A percentile compares a stretch with the other conserved stretches of the same genome.
phyloP scores from a whole-genome alignment of 83 land plant genomes.

The Thuja plicata region DNA sequence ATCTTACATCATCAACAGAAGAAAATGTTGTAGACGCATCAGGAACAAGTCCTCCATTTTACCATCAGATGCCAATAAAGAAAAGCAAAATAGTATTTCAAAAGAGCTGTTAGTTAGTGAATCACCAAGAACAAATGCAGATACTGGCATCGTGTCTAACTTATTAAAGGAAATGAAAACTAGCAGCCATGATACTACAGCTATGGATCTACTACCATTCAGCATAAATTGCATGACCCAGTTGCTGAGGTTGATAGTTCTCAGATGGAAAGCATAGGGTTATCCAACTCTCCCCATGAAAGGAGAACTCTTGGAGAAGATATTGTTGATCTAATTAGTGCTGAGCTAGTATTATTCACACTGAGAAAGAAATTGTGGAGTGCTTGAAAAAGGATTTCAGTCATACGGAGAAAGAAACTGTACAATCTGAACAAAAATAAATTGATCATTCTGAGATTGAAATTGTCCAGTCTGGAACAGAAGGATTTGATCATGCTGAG shows the following conservation, averaged over 20 bases:
- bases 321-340: not conserved
- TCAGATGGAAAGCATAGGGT: not conserved
- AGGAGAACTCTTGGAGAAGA: not conserved
- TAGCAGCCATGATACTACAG: not conserved
- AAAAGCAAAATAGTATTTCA: not conserved
- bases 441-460: not conserved
- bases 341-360: not conserved
- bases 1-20: not conserved
- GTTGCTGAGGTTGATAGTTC: slow-evolving; percentile 3
- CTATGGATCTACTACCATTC: not conserved
- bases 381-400: not conserved
- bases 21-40: not conserved
- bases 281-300: not conserved
- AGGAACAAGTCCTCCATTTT: not conserved
- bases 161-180: not conserved
- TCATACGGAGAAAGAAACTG: not conserved
- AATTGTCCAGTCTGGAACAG: not conserved
- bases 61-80: not conserved
- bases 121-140: slow-evolving; percentile 1
- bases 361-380: not conserved
- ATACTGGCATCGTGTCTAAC: not conserved
- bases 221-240: not conserved
- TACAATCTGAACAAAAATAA: not conserved
- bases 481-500: not conserved
- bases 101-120: not conserved